Base-by-base conservation (phyloP, 495 filamentous ascomycete species). In the Penicillium silybi region DNA sequence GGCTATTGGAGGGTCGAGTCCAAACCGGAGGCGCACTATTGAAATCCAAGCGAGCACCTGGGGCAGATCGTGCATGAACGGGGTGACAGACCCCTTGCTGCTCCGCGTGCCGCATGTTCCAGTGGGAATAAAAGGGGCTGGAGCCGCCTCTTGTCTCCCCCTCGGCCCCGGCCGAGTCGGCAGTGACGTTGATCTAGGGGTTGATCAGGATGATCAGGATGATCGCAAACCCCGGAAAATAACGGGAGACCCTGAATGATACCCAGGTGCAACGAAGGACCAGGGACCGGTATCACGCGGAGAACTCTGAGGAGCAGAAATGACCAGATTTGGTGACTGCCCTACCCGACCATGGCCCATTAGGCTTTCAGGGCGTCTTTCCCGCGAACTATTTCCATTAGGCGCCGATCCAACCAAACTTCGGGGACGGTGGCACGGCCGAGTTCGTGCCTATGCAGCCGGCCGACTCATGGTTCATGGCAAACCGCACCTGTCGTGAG, bases 71-170 rank as follows among this genome's bases (percentile, higher is more conserved):
- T 65, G 62, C 62, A 65, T 65, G 62, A 65, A 65, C 62, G 43
- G 53, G 56, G 62, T 62, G 56, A 62, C 62, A 65, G 59, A 56
- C 61, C 66, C 69, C 69, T 69, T 74, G 57, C 67, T 66, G 61
- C 54, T 59, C 65, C 64, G 67, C 65, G 65, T 69, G 64, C 62
- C 57, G 65, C 53, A 73, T 66, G 71, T 72, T 64, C 66, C 65
- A 73, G 19, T 46, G 22, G 3, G 22, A 6, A 37, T 39, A 6
- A 19, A 32, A 32, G 29, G 29, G 29, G n/a, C 26, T 32, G 7
- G 42, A 56, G 53, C 47, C 53, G 48, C 56, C 51, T 41, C 35
- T 43, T 38, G 43, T 48, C 52, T 38, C 38, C 32, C 37, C 2
- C 25, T 25, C 32, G 11, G 18, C 29, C 9, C 7, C 27, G 10